Evolutionary conservation across 116 monocot species (phyloP).

Genomic region (Trichopus zeylanicus): DNA sequence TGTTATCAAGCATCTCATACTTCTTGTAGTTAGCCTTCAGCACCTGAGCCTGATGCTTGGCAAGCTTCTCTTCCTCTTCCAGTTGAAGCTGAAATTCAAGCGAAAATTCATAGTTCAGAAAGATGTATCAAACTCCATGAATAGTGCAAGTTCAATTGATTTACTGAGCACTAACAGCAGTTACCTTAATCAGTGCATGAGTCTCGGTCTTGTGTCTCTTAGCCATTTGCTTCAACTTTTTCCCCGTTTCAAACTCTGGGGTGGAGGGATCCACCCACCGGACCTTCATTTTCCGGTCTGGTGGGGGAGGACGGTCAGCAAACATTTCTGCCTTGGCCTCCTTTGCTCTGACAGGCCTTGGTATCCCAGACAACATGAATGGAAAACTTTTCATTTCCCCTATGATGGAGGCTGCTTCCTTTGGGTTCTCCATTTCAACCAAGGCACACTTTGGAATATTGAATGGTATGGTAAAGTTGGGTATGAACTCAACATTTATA

Average conservation of each 20-base stretch:
- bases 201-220: constrained; percentile 33
- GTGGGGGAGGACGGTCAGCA: constrained; percentile 49
- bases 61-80: constrained; percentile 63
- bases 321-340: constrained; percentile 65
- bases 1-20: constrained; percentile 50
- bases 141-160: no score
- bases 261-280: constrained; percentile 42
- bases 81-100: constrained; percentile 44
- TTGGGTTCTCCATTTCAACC: constrained; percentile 64
- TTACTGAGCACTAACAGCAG: no score
- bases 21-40: constrained; percentile 56
- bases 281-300: constrained; percentile 48
- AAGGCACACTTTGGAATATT: constrained; percentile 61
- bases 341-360: constrained; percentile 60
- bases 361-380: constrained; percentile 80
- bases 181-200: constrained; percentile 59
- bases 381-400: constrained; percentile 38
- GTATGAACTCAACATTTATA: constrained; percentile 41
- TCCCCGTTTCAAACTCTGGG: constrained; percentile 39
- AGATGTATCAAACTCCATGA: no score
- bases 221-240: constrained; percentile 39
- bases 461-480: constrained; percentile 42
- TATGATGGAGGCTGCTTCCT: constrained; percentile 37
- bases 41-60: constrained; percentile 49
- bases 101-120: not conserved